These are phyloP conservation scores for Serpula lacrymans DNA, from an alignment of 768 basidiomycete genomes.

Conservation along the genomic window DNA sequence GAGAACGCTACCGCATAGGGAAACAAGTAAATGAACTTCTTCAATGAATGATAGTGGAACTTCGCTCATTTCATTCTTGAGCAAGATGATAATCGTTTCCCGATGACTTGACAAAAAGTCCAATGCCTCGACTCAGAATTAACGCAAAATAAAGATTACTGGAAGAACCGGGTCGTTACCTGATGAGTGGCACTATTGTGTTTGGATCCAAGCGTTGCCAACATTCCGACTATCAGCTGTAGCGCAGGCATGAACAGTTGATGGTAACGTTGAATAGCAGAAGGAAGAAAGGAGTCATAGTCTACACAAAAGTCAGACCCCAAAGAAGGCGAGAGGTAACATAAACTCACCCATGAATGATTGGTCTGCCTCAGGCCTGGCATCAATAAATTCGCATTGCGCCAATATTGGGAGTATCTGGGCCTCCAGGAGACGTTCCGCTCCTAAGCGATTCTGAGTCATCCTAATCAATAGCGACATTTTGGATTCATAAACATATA, in stretches of 20 bases:
- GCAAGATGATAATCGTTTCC: slow-evolving; percentile 76
- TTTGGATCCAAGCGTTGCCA: slow-evolving; percentile 71
- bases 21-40: slow-evolving; percentile 77
- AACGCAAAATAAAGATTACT: background rate
- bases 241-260: slow-evolving; percentile 85
- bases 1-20: slow-evolving; percentile 64
- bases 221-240: slow-evolving; percentile 73
- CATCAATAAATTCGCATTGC: slow-evolving; percentile 84
- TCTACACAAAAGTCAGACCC: slow-evolving; percentile 54
- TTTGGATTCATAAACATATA: slow-evolving; percentile 95
- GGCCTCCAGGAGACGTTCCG: slow-evolving; percentile 78
- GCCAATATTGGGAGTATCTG: slow-evolving; percentile 72
- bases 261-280: slow-evolving; percentile 85
- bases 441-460: slow-evolving; percentile 78
- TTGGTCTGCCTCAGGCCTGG: slow-evolving; percentile 79
- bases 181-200: slow-evolving; percentile 69
- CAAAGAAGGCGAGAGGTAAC: too few species aligned
- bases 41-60: slow-evolving; percentile 66
- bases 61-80: slow-evolving; percentile 69
- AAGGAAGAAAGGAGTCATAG: slow-evolving; percentile 82
- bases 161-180: slow-evolving; percentile 33
- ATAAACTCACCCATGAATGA: slow-evolving; percentile 64
- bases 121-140: slow-evolving; percentile 50
- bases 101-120: slow-evolving; percentile 82
- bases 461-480: slow-evolving; percentile 86